Evolutionary conservation across 2,329 filamentous ascomycete species (phyloP), one percentile per base, ranked within the genome.

Genomic region (Epicoccum nigrum): DNA sequence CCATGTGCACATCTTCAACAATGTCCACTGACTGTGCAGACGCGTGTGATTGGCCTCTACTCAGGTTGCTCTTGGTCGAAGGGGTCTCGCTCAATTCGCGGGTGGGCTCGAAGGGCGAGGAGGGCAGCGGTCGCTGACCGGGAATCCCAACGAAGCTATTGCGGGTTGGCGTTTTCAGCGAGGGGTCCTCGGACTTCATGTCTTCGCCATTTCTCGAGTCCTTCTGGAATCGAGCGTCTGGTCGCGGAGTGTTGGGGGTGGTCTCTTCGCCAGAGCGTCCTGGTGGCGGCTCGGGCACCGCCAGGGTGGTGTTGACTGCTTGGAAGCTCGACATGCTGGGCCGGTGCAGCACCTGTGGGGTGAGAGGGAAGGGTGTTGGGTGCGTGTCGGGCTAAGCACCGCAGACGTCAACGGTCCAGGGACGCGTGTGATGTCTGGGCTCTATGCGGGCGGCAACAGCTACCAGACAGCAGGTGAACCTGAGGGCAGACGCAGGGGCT

Each of bases 1-100:
- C 87, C 82, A 92, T 90, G 53, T 90, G 87, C 19, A 90, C 80
- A 62, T 95, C 90, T 56, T 86, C 82, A 53, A 86, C 81, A 3
- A 85, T 85, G 30, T 83, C 81, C 46, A 66, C 78, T n/a, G 86
- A 86, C 56, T 83, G 83, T 55, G 77, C 77, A 8, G 87, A 84
- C 46, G 79, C 78, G 56, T 87, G 82, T 16, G 87, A 87, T 56
- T 83, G 79, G 46, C 81, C 82, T 54, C 82, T 76, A 58, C 77
- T 79, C 23, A 79, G 71, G 37, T 77, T 63, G 43, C 70, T 70
- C 31, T 67, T 67, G 45, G 63, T 70, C 17, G 62, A 61, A 7
- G 69, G 69, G n/a, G 70, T 69, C 45, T 67, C 62, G 56, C 59
- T 80, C 65, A 64, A 80, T 71, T 65, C 67, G 47, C 70, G 68